A percentile compares a stretch with the other conserved stretches of the same genome.
Conservation (phyloP, 148 eudicot genomes). For the Rhododendron henanense region DNA sequence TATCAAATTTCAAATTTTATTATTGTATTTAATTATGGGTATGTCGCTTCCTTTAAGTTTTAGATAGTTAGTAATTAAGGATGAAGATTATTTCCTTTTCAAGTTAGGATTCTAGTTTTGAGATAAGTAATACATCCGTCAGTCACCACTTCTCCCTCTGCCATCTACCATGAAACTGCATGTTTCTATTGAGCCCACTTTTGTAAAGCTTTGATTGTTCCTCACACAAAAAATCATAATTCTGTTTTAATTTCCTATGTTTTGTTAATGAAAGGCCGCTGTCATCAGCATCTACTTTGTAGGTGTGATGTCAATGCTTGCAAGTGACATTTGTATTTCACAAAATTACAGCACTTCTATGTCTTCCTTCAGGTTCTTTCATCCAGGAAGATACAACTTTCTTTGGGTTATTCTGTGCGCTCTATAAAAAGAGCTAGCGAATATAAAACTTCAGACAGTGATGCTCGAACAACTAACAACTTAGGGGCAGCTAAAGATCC, state of each 20-base stretch:
- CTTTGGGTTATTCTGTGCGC: conserved; percentile 73
- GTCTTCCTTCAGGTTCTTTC: conserved; percentile 55
- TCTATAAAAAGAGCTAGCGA: conserved; percentile 36
- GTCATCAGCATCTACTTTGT: neutral
- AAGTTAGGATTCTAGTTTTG: too few relatives aligned
- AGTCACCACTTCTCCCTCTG: neutral
- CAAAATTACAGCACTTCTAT: neutral
- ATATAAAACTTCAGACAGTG: conserved; percentile 14
- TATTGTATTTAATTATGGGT: too few relatives aligned
- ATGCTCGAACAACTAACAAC: conserved; percentile 11
- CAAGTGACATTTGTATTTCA: neutral
- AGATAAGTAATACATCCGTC: too few relatives aligned
- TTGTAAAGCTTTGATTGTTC: neutral
- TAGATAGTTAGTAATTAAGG: too few relatives aligned
- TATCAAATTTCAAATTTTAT: too few relatives aligned
- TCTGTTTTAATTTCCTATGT: neutral
- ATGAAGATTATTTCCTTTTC: too few relatives aligned
- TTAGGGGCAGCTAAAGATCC: conserved; percentile 23
- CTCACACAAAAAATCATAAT: neutral
- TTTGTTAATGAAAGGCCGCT: neutral
- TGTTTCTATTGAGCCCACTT: neutral
- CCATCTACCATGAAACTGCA: neutral
- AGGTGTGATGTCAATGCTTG: neutral
- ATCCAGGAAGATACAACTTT: conserved; percentile 73
- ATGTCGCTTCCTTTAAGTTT: too few relatives aligned